Evolutionary conservation across 1,139 yeast species (phyloP).

Genomic region (Yamadazyma membranifaciens): DNA sequence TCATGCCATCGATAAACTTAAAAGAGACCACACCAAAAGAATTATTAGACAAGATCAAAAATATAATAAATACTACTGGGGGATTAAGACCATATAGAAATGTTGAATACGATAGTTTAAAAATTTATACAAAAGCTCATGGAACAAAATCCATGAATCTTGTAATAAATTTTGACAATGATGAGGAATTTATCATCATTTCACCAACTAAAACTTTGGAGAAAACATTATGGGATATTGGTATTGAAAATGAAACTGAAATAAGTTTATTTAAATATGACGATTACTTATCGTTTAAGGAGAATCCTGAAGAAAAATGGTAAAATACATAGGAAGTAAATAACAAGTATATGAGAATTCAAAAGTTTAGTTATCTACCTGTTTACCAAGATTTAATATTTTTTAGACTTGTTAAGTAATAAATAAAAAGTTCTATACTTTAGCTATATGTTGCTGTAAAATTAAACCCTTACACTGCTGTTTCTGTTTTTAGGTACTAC

Average conservation of each 20-base stretch:
- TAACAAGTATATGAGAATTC: too few species aligned
- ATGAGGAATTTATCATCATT: conserved; percentile 55
- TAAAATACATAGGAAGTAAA: conserved; percentile 17
- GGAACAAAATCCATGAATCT: conserved; percentile 92
- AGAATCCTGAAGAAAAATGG: conserved; percentile 93
- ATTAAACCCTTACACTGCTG: too few species aligned
- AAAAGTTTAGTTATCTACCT: too few species aligned
- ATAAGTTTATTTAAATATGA: conserved; percentile 69
- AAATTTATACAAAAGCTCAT: conserved; percentile 91
- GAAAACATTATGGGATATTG: conserved; percentile 60
- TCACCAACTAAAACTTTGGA: conserved; percentile 28
- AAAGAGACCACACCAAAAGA: conserved; percentile 65
- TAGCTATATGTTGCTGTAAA: too few species aligned
- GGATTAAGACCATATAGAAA: conserved; percentile 79
- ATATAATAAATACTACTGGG: conserved; percentile 62
- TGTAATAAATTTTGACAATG: conserved; percentile 83
- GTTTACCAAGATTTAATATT: too few species aligned
- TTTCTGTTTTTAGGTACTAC: too few species aligned
- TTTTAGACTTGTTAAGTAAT: too few species aligned
- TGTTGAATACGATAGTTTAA: conserved; percentile 72
- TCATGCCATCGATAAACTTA: conserved; percentile 71
- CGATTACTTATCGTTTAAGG: conserved; percentile 67
- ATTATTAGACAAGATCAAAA: conserved; percentile 46
- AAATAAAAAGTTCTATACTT: too few species aligned
- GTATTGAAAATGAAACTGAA: conserved; percentile 88